Evolutionary conservation across 148 eudicot species (phyloP).

Genomic region (Diospyros lotus): DNA sequence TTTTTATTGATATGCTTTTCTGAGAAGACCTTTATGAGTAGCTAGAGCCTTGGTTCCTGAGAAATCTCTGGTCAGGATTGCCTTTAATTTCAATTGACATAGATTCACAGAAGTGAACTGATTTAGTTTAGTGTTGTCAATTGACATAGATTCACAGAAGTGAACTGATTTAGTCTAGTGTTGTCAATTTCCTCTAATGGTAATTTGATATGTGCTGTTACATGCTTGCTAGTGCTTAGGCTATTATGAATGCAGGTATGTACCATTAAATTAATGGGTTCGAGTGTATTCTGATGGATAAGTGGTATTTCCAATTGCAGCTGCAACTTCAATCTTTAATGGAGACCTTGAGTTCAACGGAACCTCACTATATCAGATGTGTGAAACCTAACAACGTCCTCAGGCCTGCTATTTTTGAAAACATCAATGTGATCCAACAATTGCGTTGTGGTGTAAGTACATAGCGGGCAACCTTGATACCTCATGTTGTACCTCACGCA

Average conservation of each 20-base stretch:
- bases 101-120: not conserved
- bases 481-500: slow-evolving; percentile 3
- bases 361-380: slow-evolving; percentile 99
- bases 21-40: not conserved
- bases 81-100: not conserved
- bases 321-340: slow-evolving; percentile 94
- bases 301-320: slow-evolving; percentile 44
- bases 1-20: not conserved
- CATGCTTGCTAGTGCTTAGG: not conserved
- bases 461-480: slow-evolving; percentile 10
- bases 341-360: slow-evolving; percentile 94
- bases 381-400: slow-evolving; percentile 94
- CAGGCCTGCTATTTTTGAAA: slow-evolving; percentile 97
- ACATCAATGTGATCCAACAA: slow-evolving; percentile 80
- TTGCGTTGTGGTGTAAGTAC: slow-evolving; percentile 98
- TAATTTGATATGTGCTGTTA: not conserved
- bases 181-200: not conserved
- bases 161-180: not conserved
- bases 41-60: not conserved
- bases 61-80: not conserved
- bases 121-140: not conserved
- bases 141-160: too few species aligned
- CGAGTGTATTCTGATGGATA: slow-evolving; percentile 15
- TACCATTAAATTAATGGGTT: not conserved
- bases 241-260: slow-evolving; percentile 1